These are phyloP conservation scores for Canavalia ensiformis DNA, from an alignment of 306 rosid species.

Conservation along the genomic window DNA sequence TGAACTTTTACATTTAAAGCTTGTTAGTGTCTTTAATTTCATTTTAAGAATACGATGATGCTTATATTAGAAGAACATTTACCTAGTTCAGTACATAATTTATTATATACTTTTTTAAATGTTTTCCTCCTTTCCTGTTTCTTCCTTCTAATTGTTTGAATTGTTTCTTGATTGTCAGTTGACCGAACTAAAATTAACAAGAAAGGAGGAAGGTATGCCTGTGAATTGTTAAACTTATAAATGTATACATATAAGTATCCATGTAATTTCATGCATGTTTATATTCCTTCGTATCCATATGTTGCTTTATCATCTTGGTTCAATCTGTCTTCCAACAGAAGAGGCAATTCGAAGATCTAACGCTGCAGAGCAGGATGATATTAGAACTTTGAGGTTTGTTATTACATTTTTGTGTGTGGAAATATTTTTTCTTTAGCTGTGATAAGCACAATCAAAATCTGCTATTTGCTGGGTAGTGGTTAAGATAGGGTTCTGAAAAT, in stretches of 20 bases:
- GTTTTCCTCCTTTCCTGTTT: conserved; percentile 24
- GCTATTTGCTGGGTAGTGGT: conserved; percentile 15
- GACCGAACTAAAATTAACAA: conserved; percentile 72
- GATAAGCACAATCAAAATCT: conserved; percentile 5
- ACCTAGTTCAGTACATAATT: neutral
- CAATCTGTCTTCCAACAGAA: conserved; percentile 64
- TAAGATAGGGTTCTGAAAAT: conserved; percentile 5
- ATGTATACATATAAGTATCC: neutral
- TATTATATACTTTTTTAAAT: neutral
- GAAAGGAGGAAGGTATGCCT: conserved; percentile 80
- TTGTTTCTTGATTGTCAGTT: conserved; percentile 60
- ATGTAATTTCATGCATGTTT: conserved; percentile 21
- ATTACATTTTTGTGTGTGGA: conserved; percentile 21
- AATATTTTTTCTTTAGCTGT: conserved; percentile 8
- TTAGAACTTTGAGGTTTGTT: conserved; percentile 69
- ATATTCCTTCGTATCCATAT: conserved; percentile 19
- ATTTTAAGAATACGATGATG: neutral
- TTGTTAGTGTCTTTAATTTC: conserved; percentile 24
- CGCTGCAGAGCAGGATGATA: conserved; percentile 70
- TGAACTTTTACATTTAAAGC: conserved; percentile 26
- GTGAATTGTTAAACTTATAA: conserved; percentile 12
- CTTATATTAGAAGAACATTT: conserved; percentile 18
- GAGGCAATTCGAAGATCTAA: conserved; percentile 83
- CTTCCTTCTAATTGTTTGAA: conserved; percentile 34
- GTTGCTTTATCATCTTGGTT: conserved; percentile 45